Evolutionary conservation across 164 flowering plant species (phyloP).

Genomic region (grape (Vitis vinifera)): ASM3070453v1 NC_081818.1:18180501-18181000

Average conservation of each 20-base stretch:
- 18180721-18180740: slow-evolving; percentile 28
- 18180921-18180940: background rate
- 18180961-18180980: background rate
- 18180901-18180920: background rate
- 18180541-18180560: too few relatives aligned
- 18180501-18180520: too few relatives aligned
- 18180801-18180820: slow-evolving; percentile 84
- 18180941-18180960: too few relatives aligned
- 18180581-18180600: too few relatives aligned
- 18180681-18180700: slow-evolving; percentile 74
- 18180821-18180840: background rate
- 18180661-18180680: slow-evolving; percentile 48
- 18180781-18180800: slow-evolving; percentile 77
- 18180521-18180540: too few relatives aligned
- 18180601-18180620: too few relatives aligned
- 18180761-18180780: slow-evolving; percentile 77
- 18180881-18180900: too few relatives aligned
- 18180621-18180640: too few relatives aligned
- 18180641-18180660: background rate
- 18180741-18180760: slow-evolving; percentile 38
- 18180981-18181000: background rate
- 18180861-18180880: too few relatives aligned
- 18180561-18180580: too few relatives aligned
- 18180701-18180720: slow-evolving; percentile 72
- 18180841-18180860: too few relatives aligned